Conservation (phyloP, 805 yeast genomes). For the Kuraishia floccosa region DNA sequence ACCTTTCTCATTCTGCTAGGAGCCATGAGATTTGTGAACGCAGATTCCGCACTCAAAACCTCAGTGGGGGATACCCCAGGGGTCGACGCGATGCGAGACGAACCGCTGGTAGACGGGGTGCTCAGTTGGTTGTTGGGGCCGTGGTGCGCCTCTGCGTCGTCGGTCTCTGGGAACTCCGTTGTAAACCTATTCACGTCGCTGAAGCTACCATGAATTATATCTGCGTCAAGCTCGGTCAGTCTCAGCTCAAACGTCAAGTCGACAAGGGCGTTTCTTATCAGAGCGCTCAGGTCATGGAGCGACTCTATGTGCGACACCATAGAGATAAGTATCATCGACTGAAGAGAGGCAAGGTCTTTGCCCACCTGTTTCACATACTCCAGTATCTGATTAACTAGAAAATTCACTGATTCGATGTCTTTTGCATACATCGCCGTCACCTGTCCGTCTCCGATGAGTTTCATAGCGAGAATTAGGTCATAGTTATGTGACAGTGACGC, state of each 20-base stretch:
- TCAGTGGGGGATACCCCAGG: too few relatives aligned
- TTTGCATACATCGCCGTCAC: constrained; percentile 19
- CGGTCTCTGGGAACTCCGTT: constrained; percentile 3
- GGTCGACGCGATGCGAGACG: too few relatives aligned
- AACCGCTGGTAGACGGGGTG: too few relatives aligned
- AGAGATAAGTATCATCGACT: constrained; percentile 25
- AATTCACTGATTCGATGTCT: constrained; percentile 28
- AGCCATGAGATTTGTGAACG: constrained; percentile 2
- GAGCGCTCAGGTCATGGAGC: constrained; percentile 30
- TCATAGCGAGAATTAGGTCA: constrained; percentile 35
- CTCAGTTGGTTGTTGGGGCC: too few relatives aligned
- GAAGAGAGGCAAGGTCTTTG: constrained; percentile 31
- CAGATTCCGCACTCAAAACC: too few relatives aligned
- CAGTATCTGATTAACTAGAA: constrained; percentile 19
- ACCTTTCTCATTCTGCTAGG: constrained; percentile 10
- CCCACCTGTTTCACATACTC: constrained; percentile 19
- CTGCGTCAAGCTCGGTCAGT: constrained; percentile 26
- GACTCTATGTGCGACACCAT: constrained; percentile 41
- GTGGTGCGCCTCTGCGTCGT: not conserved
- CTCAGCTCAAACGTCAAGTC: constrained; percentile 23
- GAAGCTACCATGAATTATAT: constrained; percentile 12
- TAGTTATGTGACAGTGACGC: constrained; percentile 19
- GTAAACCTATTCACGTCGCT: constrained; percentile 22
- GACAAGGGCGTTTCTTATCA: constrained; percentile 29
- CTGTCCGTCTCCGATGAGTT: constrained; percentile 38